A percentile compares a stretch with the other conserved stretches of the same genome.
phyloP scores from a whole-genome alignment of 495 filamentous ascomycete genomes.

The Cairneyella variabilis region DNA sequence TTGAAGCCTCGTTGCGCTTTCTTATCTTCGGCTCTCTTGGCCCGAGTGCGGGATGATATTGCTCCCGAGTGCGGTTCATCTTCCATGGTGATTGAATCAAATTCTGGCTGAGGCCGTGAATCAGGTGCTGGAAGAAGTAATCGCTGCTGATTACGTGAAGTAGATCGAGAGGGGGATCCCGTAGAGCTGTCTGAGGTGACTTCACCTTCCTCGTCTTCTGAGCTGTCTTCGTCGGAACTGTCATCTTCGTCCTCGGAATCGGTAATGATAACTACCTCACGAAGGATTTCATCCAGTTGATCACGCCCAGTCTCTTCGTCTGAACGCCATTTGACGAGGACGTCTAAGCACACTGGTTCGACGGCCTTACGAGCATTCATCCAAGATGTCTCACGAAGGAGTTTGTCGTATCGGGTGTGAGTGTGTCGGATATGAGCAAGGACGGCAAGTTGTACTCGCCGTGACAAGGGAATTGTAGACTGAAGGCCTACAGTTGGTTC shows the following conservation, averaged over 20 bases:
- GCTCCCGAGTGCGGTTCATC: constrained; percentile 16
- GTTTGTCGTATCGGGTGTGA: constrained; percentile 81
- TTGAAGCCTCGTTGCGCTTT: constrained; percentile 33
- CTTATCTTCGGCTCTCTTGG: constrained; percentile 17
- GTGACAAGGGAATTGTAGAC: constrained; percentile 59
- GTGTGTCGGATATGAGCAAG: constrained; percentile 81
- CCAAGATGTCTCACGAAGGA: constrained; percentile 61
- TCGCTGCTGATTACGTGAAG: constrained; percentile 16
- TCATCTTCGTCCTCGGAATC: constrained; percentile 69
- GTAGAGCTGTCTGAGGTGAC: constrained; percentile 21
- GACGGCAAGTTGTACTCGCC: constrained; percentile 77
- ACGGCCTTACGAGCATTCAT: constrained; percentile 67
- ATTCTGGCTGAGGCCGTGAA: background rate
- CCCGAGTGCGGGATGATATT: constrained; percentile 3
- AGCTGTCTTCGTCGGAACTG: constrained; percentile 17
- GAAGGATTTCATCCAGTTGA: constrained; percentile 74
- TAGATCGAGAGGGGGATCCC: constrained; percentile 8
- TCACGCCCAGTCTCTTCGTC: constrained; percentile 74
- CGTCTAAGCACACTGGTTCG: constrained; percentile 64
- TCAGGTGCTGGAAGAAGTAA: background rate
- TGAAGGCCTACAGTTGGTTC: constrained; percentile 64
- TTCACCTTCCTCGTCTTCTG: constrained; percentile 27
- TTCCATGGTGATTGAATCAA: background rate
- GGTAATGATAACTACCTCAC: constrained; percentile 77
- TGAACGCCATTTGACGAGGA: constrained; percentile 82